A percentile compares a stretch with the other conserved stretches of the same genome.
phyloP scores from a whole-genome alignment of 306 rosid genomes.

The Acmispon strigosus region DNA sequence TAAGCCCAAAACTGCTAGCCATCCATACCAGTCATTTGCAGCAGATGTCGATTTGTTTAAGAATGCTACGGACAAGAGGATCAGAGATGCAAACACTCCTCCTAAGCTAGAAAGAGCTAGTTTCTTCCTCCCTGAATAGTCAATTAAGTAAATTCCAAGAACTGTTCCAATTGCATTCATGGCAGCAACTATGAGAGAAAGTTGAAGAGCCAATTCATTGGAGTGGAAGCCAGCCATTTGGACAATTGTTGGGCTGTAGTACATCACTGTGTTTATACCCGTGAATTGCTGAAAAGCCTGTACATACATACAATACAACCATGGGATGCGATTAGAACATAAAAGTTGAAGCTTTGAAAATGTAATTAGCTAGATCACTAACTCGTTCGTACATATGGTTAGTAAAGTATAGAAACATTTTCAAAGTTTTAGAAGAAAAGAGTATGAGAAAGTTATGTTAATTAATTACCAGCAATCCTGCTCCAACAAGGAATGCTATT shows the following conservation, averaged over 20 bases:
- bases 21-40: slow-evolving; percentile 31
- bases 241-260: slow-evolving; percentile 88
- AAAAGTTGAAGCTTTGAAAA: no score
- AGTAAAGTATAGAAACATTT: no score
- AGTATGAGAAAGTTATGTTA: no score
- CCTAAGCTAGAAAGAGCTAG: slow-evolving; percentile 64
- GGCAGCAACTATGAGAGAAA: slow-evolving; percentile 67
- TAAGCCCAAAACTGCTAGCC: slow-evolving; percentile 63
- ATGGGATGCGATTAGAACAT: no score
- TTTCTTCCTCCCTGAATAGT: slow-evolving; percentile 54
- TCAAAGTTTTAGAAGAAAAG: no score
- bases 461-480: slow-evolving; percentile 62
- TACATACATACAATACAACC: no score
- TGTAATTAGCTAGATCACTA: no score
- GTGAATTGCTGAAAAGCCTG: slow-evolving; percentile 88
- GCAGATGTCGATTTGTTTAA: slow-evolving; percentile 26
- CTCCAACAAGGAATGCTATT: slow-evolving; percentile 76
- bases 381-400: no score
- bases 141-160: slow-evolving; percentile 82
- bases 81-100: slow-evolving; percentile 59
- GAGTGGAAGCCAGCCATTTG: slow-evolving; percentile 82
- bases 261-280: slow-evolving; percentile 88
- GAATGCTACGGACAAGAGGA: slow-evolving; percentile 46
- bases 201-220: slow-evolving; percentile 66
- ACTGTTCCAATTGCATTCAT: slow-evolving; percentile 70